Base-by-base conservation (phyloP, 2,329 filamentous ascomycete genomes). In the Fonsecaea pedrosoi region DNA sequence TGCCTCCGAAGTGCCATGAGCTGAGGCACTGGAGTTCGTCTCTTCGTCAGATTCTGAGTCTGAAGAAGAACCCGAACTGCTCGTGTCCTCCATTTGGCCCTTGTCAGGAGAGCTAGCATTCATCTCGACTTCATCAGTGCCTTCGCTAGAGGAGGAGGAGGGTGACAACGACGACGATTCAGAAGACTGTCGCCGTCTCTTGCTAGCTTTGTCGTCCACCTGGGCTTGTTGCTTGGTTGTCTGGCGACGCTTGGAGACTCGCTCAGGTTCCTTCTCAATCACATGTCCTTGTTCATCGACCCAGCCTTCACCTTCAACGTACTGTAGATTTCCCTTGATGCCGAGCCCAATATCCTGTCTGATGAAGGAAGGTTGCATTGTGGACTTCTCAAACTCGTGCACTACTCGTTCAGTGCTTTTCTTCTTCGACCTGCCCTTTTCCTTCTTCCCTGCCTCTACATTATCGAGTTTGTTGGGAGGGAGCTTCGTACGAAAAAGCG, bases 341-440 rank as follows among this genome's bases (percentile, higher is more conserved):
- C 78, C 79, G 1, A 80, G 77, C 50, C 81, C 77, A 13, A 76
- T 73, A 12, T 76, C 82, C 5, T 83, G 82, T 76, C 92, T 92
- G 66, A 97, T 78, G 75, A 97, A 97, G 4, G 87, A 90, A 0
- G 93, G 92, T 70, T 92, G 90, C 73, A 92, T 94, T 42, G 87
- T 88, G 7, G 90, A 93, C 76, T 92, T 93, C 73, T 90, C 87
- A 75, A 97, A 98, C 76, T 99, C 95, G 78, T 98, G 94, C 2
- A 98, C 85, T 3, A 92, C 82, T 1, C 89, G 84, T 66, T 91
- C 87, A 73, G 84, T 86, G 71, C 42, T 37, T 18, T 45, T 25
- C 76, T 86, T 87, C 72, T 87, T 88, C 71, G 86, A 88, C 72
- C 84, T 83, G 69, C 83, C 91, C 56, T 78, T 80, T 15, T 68